Conservation (phyloP, 495 filamentous ascomycete genomes). For the Penicillium robsamsonii region DNA sequence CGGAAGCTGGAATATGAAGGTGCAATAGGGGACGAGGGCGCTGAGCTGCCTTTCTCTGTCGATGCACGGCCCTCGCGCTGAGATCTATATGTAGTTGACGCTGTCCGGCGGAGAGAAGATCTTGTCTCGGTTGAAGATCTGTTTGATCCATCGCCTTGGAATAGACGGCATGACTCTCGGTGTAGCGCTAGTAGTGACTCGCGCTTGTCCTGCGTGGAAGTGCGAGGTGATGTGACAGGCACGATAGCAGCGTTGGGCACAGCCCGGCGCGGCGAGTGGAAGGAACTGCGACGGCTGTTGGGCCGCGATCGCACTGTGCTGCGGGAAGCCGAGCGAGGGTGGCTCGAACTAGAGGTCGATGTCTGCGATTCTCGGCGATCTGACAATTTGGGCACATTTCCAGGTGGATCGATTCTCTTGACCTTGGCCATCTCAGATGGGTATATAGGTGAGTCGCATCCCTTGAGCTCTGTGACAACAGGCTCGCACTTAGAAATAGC, state of each 20-base stretch:
- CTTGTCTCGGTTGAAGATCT: conserved; percentile 7
- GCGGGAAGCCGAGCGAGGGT: conserved; percentile 34
- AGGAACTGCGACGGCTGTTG: conserved; percentile 32
- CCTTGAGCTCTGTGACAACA: conserved; percentile 15
- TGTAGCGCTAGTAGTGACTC: conserved; percentile 45
- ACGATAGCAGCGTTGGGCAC: conserved; percentile 31
- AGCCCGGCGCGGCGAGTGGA: conserved; percentile 33
- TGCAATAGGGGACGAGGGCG: conserved; percentile 24
- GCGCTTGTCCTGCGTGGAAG: conserved; percentile 26
- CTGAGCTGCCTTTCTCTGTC: conserved; percentile 20
- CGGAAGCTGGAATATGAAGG: conserved; percentile 18
- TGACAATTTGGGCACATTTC: background rate
- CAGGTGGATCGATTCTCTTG: conserved; percentile 23
- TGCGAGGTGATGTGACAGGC: conserved; percentile 23
- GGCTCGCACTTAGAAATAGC: conserved; percentile 13
- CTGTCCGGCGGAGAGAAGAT: conserved; percentile 3
- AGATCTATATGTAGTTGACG: conserved; percentile 10
- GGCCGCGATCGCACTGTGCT: conserved; percentile 33
- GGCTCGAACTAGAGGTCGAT: conserved; percentile 8
- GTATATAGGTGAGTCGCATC: conserved; percentile 12
- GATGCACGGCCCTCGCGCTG: conserved; percentile 18
- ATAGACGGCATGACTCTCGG: conserved; percentile 47
- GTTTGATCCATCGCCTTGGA: conserved; percentile 28
- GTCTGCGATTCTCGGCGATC: background rate
- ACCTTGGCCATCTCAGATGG: conserved; percentile 22